These are phyloP conservation scores for Coleophoma crateriformis DNA, from an alignment of 2,329 filamentous ascomycete genomes.

Conservation along the genomic window DNA sequence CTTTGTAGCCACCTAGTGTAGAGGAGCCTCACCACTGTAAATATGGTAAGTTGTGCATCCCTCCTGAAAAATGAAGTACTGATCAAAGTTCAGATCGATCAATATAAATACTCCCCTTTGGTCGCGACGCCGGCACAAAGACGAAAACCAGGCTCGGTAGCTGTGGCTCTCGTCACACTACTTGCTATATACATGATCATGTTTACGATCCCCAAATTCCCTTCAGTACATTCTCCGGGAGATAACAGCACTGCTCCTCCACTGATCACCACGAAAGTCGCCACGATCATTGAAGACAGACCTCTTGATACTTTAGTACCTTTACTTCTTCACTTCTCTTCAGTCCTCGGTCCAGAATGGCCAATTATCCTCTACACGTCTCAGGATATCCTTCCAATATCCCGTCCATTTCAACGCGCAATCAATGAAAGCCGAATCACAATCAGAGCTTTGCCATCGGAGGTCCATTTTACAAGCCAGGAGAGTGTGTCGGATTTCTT, in stretches of 20 bases:
- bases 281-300: constrained; percentile 31
- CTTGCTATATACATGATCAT: not conserved
- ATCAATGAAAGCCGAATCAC: constrained; percentile 24
- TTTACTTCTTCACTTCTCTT: constrained; percentile 31
- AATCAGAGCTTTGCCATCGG: constrained; percentile 28
- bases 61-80: too few species aligned
- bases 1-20: too few species aligned
- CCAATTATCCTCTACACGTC: constrained; percentile 36
- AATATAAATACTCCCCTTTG: too few species aligned
- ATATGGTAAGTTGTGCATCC: too few species aligned
- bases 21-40: too few species aligned
- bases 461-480: constrained; percentile 23
- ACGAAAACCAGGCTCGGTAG: too few species aligned
- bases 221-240: not conserved
- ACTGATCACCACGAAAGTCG: constrained; percentile 25
- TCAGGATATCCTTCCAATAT: constrained; percentile 13
- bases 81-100: too few species aligned
- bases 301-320: constrained; percentile 27
- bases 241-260: not conserved
- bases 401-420: constrained; percentile 27
- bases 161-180: not conserved
- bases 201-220: not conserved
- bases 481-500: constrained; percentile 28
- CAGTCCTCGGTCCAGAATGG: constrained; percentile 36
- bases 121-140: too few species aligned